These are phyloP conservation scores for Gelatoporia subvermispora DNA, from an alignment of 768 basidiomycete genomes.

Conservation along the genomic window DNA sequence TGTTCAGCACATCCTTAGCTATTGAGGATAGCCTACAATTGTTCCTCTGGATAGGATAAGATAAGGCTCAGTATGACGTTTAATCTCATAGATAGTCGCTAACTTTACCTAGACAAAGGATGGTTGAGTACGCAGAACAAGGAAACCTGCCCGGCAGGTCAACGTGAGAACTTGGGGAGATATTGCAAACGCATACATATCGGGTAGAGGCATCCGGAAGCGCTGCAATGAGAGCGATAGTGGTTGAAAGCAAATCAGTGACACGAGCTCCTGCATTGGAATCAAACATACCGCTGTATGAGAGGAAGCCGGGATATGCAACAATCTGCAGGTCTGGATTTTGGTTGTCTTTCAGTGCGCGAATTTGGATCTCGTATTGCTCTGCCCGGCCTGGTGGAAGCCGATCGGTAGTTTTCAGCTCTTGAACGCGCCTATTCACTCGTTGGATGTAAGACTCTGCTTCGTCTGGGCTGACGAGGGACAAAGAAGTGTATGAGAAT, in stretches of 20 bases:
- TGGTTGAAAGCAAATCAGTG: background rate
- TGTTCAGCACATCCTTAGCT: too few relatives aligned
- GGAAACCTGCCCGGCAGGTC: background rate
- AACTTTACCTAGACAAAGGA: constrained; percentile 18
- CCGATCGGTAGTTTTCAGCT: constrained; percentile 14
- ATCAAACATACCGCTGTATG: background rate
- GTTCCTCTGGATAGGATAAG: background rate
- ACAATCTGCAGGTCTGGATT: too few relatives aligned
- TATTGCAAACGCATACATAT: background rate
- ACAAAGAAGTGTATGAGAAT: background rate
- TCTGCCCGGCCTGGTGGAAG: constrained; percentile 31
- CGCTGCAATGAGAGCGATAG: background rate
- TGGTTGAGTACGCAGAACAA: constrained; percentile 5
- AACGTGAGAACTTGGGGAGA: background rate
- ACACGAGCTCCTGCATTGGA: background rate
- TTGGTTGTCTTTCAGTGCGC: too few relatives aligned
- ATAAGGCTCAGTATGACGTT: too few relatives aligned
- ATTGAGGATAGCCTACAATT: too few relatives aligned
- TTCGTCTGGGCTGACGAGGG: background rate
- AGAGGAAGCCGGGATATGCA: too few relatives aligned
- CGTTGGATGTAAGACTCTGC: background rate
- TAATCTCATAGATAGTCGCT: too few relatives aligned
- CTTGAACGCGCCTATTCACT: background rate
- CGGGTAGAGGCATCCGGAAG: background rate
- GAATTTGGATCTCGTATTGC: constrained; percentile 36